Conservation (phyloP, 352 stramenopile species). For the Phytophthora megakarya region DNA sequence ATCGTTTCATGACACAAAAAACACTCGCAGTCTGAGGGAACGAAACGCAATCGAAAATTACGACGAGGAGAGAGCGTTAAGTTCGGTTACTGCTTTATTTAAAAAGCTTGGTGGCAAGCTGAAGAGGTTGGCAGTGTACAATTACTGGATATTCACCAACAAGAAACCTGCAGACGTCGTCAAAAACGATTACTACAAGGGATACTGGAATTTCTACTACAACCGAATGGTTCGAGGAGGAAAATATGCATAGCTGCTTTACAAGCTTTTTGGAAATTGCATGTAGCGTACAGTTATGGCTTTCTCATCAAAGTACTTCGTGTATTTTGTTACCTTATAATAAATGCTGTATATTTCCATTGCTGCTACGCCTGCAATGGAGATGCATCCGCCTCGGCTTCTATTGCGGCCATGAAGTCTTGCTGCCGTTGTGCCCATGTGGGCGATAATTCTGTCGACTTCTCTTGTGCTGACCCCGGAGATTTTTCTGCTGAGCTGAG, state of each 20-base stretch:
- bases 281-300: too few species aligned
- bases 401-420: conserved; percentile 27
- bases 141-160: conserved; percentile 9
- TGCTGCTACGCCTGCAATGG: too few species aligned
- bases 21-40: too few species aligned
- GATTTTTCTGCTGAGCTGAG: conserved; percentile 3
- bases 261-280: too few species aligned
- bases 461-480: background rate
- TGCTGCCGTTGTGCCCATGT: conserved; percentile 19
- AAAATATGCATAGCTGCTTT: too few species aligned
- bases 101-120: conserved; percentile 4
- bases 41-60: background rate
- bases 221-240: too few species aligned
- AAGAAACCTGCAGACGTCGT: conserved; percentile 3
- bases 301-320: too few species aligned
- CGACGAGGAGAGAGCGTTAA: background rate
- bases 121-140: conserved; percentile 12
- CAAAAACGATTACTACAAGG: background rate
- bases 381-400: conserved; percentile 13
- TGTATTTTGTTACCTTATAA: too few species aligned
- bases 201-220: conserved; percentile 12
- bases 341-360: too few species aligned
- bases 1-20: too few species aligned
- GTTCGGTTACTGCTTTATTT: background rate
- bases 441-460: conserved; percentile 2